phyloP scores from a whole-genome alignment of 2,329 filamentous ascomycete species.

The Hypocrella siamensis region DNA sequence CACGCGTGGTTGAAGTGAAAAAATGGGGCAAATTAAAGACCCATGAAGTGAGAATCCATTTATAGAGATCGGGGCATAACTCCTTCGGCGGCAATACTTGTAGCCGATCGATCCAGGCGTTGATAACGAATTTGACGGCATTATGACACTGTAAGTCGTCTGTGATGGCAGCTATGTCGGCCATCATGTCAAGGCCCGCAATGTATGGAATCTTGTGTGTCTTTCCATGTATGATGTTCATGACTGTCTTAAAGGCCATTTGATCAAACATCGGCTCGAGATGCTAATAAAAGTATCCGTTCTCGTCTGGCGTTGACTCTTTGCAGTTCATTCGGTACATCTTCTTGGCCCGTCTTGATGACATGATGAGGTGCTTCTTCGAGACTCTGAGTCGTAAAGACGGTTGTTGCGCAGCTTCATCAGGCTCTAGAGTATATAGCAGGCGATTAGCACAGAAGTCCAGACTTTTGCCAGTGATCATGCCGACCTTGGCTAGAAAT shows the following conservation, averaged over 20 bases:
- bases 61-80: conserved; percentile 1
- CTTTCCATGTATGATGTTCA: conserved; percentile 8
- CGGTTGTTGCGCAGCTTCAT: neutral
- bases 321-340: conserved; percentile 1
- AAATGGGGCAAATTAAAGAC: conserved; percentile 2
- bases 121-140: conserved; percentile 4
- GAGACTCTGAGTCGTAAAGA: conserved; percentile 3
- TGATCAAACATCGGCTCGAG: conserved; percentile 7
- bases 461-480: neutral
- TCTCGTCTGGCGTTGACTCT: conserved; percentile 1
- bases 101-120: conserved; percentile 4
- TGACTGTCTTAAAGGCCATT: conserved; percentile 6
- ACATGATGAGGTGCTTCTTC: conserved; percentile 2
- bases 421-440: neutral
- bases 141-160: conserved; percentile 8
- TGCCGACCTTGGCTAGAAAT: too few species aligned
- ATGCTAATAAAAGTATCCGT: conserved; percentile 5
- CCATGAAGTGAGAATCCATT: conserved; percentile 5
- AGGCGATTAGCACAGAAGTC: neutral
- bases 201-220: conserved; percentile 1
- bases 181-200: conserved; percentile 3
- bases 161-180: conserved; percentile 5
- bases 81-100: neutral
- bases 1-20: neutral
- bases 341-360: conserved; percentile 1